A percentile compares a stretch with the other conserved stretches of the same genome.
These are phyloP conservation scores for Xylariaceae sp. DNA, from an alignment of 2,329 filamentous ascomycete genomes.

Conservation along the genomic window DNA sequence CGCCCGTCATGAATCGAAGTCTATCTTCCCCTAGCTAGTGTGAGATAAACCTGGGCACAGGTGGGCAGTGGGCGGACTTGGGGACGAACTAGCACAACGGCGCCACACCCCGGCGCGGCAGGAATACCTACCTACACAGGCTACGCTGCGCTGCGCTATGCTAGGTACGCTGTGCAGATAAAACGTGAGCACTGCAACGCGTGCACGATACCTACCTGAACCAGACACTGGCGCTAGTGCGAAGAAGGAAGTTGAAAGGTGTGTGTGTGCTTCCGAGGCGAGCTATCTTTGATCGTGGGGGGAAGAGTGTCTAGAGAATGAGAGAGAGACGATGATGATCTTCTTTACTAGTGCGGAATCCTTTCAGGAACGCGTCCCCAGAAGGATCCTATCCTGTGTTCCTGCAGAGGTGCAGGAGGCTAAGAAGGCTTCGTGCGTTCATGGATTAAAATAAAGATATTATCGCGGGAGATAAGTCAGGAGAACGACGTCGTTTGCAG, in stretches of 20 bases:
- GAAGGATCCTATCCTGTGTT: background rate
- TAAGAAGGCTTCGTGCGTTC: no score
- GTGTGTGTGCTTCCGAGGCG: background rate
- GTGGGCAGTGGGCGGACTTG: background rate
- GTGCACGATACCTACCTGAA: background rate
- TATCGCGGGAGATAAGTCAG: no score
- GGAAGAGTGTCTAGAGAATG: background rate
- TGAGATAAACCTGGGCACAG: background rate
- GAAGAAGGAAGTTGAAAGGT: background rate
- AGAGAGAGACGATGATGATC: background rate
- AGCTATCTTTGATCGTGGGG: background rate
- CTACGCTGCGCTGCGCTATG: no score
- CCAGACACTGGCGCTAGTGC: background rate
- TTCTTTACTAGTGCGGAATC: background rate
- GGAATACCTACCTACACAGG: background rate
- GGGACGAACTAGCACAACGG: background rate
- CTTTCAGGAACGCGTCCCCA: background rate
- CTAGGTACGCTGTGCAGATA: no score
- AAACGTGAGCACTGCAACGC: no score
- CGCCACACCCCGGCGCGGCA: background rate
- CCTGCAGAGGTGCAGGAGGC: no score
- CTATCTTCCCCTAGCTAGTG: background rate
- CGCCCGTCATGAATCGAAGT: conserved; percentile 1
- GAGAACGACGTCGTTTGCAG: no score
- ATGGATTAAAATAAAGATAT: no score